A percentile compares a stretch with the other conserved stretches of the same genome.
These are phyloP conservation scores for Phytopythium delawarense DNA, from an alignment of 352 stramenopile genomes.

Conservation along the genomic window DNA sequence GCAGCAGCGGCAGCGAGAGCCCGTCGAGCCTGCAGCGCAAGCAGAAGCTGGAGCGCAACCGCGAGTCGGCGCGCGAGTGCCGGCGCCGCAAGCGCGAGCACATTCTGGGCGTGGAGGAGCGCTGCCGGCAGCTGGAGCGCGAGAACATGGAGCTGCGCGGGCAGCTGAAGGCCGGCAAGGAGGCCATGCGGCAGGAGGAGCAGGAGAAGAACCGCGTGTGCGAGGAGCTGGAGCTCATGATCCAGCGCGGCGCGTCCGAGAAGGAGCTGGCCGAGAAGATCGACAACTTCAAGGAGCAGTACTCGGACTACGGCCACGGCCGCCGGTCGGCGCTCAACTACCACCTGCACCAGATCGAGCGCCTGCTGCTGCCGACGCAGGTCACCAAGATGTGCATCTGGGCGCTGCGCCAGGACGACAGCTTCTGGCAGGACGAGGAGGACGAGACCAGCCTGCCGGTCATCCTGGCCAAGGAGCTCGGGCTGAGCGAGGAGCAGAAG, in stretches of 20 bases:
- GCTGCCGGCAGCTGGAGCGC: conserved; percentile 77
- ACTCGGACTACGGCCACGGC: conserved; percentile 90
- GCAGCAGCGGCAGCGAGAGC: conserved; percentile 55
- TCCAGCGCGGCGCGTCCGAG: conserved; percentile 72
- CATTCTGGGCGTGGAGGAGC: conserved; percentile 76
- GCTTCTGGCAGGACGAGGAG: conserved; percentile 86
- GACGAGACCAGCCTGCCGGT: conserved; percentile 88
- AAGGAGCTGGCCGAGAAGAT: conserved; percentile 92
- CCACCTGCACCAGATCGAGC: conserved; percentile 92
- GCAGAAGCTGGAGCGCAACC: conserved; percentile 90
- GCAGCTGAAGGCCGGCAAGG: conserved; percentile 84
- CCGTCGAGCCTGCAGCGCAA: conserved; percentile 60
- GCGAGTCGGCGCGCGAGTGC: conserved; percentile 88
- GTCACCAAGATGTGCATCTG: conserved; percentile 94
- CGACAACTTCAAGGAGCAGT: conserved; percentile 94
- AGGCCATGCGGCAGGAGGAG: conserved; percentile 83
- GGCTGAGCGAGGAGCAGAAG: conserved; percentile 90
- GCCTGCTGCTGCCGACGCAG: conserved; percentile 91
- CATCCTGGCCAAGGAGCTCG: conserved; percentile 88
- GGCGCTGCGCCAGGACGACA: conserved; percentile 88
- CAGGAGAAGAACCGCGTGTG: conserved; percentile 84
- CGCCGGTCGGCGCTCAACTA: conserved; percentile 84
- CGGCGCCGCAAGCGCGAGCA: conserved; percentile 86
- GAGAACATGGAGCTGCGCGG: conserved; percentile 91
- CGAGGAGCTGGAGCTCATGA: conserved; percentile 81